A percentile compares a stretch with the other conserved stretches of the same genome.
These are phyloP conservation scores for Trichoderma sp. DNA, from an alignment of 2,329 filamentous ascomycete species.

Conservation along the genomic window DNA sequence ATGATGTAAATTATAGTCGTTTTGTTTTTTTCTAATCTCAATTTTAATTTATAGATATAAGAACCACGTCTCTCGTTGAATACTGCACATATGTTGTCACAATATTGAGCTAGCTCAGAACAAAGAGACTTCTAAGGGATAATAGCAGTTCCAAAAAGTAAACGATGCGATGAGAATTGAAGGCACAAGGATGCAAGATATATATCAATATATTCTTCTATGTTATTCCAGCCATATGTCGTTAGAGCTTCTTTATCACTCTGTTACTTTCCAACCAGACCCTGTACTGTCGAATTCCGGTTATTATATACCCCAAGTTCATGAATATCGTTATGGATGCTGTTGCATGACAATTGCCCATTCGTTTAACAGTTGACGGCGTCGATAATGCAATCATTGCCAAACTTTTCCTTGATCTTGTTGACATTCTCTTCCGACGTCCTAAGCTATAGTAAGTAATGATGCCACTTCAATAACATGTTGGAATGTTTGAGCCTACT, in stretches of 20 bases:
- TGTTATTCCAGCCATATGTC: not conserved
- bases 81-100: too few relatives aligned
- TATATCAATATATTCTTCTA: not conserved
- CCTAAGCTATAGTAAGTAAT: not conserved
- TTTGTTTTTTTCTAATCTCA: too few relatives aligned
- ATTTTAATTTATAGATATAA: too few relatives aligned
- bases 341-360: not conserved
- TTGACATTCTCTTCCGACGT: slow-evolving; percentile 6
- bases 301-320: not conserved
- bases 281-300: not conserved
- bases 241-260: slow-evolving; percentile 1
- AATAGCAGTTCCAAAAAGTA: too few relatives aligned
- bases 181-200: not conserved
- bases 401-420: not conserved
- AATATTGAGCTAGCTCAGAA: too few relatives aligned
- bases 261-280: not conserved
- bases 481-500: not conserved
- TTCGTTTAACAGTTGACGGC: not conserved
- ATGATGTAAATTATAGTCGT: too few relatives aligned
- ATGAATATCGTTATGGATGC: not conserved
- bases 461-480: not conserved
- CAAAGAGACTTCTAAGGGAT: too few relatives aligned
- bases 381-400: not conserved
- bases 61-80: too few relatives aligned
- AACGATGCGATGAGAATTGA: not conserved